These are phyloP conservation scores for Vaccinium vitisidaea DNA, from an alignment of 148 eudicot species.

Conservation along the genomic window DNA sequence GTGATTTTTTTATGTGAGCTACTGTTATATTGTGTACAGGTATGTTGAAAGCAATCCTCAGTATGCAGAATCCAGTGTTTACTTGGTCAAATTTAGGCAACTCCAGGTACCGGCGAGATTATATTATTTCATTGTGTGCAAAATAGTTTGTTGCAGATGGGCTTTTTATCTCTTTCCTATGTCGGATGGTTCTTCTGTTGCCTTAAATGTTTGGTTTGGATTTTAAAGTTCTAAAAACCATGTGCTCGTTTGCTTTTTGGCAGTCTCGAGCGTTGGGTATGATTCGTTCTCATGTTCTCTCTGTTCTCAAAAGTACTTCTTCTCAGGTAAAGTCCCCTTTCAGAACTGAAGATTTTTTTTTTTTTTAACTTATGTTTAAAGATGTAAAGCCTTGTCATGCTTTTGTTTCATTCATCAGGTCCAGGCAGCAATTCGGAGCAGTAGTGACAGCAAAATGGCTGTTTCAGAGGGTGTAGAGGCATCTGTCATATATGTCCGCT, in stretches of 20 bases:
- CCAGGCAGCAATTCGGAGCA: constrained; percentile 64
- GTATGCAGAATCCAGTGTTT: constrained; percentile 96
- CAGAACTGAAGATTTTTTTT: neutral
- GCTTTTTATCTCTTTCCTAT: neutral
- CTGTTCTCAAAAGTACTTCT: constrained; percentile 78
- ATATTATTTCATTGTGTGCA: neutral
- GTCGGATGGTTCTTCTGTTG: neutral
- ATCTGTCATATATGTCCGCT: constrained; percentile 90
- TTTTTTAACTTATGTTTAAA: neutral
- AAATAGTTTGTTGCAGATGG: neutral
- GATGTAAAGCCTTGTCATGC: constrained; percentile 8
- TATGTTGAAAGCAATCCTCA: constrained; percentile 97
- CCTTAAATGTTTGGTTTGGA: neutral
- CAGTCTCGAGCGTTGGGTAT: constrained; percentile 96
- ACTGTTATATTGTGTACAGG: constrained; percentile 33
- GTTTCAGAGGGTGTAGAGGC: constrained; percentile 96
- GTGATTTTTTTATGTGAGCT: neutral
- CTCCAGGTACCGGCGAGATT: constrained; percentile 63
- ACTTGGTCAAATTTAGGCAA: constrained; percentile 95
- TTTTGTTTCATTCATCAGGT: constrained; percentile 45
- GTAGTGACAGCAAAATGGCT: constrained; percentile 60
- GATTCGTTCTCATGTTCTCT: constrained; percentile 84
- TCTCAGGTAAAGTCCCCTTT: constrained; percentile 61
- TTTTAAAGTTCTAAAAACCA: constrained; percentile 11
- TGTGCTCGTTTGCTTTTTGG: constrained; percentile 25